Base-by-base conservation (phyloP, 768 basidiomycete genomes). In the Rhodosporidiobolus sp. region DNA sequence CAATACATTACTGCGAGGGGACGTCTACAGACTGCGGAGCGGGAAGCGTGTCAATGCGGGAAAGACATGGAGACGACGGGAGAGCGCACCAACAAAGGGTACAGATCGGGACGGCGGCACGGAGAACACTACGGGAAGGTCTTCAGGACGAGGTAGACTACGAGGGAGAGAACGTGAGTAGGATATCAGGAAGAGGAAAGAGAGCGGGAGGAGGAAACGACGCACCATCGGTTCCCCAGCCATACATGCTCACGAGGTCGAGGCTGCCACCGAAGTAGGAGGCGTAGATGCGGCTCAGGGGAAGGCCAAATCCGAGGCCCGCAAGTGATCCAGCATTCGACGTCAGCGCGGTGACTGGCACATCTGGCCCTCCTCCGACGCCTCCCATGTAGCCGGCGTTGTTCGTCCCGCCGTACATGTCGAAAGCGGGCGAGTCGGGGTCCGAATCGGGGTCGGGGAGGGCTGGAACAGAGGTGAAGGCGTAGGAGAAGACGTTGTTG, bases 321-420 rank as follows among this genome's bases (percentile, higher is more conserved):
- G 92, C 92, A 68, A 94, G 90, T 6, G 91, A 91, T n/a, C 92
- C 92, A 78, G 93, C 83, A 22, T 90, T 90, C 16, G 87, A 87
- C 79, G 91, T 89, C 52, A 93, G 77, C 89, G 28, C 90, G 88
- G n/a, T 90, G 82, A 74, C 89, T 85, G 77, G 91, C 88, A 54
- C 89, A 74, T 91, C 90, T 2, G 90, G 90, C 0, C 90, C 90
- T 45, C 87, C 88, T 17, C 82, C 86, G 24, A 79, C 77, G 8
- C 80, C 84, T n/a, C 79, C 80, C 17, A 80, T 79, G 55, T 84
- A 83, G 30, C 83, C 83, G 10, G 79, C 75, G 49, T 74, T 79
- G 12, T 49, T 43, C 9, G 75, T 65, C 32, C 81, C 82, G 17
- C 82, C 83, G 49, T 81, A 82, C 54, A 85, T 82, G 11, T 87